Conservation (phyloP, 139 green algal species). For the Mychonastes homosphaera region DNA sequence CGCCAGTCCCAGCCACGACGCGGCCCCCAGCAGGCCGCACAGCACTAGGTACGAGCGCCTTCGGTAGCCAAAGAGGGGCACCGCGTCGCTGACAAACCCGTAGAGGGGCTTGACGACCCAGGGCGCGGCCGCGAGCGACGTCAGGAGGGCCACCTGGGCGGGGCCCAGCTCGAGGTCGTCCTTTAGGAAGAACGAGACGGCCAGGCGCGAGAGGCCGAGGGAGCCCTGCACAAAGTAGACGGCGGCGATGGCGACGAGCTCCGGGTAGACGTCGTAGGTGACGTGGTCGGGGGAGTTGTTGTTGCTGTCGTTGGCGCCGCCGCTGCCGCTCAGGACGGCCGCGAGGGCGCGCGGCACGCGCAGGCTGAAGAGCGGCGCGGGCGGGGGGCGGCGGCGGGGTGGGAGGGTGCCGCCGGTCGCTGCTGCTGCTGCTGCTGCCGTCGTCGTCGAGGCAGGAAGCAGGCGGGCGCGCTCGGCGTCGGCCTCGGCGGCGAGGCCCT, state of each 20-base stretch:
- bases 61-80: constrained; percentile 90
- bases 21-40: constrained; percentile 44
- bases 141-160: constrained; percentile 61
- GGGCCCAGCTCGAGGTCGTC: constrained; percentile 78
- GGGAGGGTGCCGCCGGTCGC: too few species aligned
- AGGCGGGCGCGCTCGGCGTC: too few species aligned
- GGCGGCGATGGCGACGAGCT: constrained; percentile 61
- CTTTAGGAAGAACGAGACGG: constrained; percentile 85
- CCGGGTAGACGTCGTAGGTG: constrained; percentile 43
- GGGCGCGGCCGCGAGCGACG: constrained; percentile 38
- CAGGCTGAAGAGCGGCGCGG: too few species aligned
- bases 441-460: too few species aligned
- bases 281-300: constrained; percentile 1
- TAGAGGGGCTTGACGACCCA: constrained; percentile 93
- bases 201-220: constrained; percentile 78
- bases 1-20: constrained; percentile 56
- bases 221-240: constrained; percentile 97
- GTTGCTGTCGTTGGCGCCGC: too few species aligned
- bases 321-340: too few species aligned
- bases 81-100: constrained; percentile 78
- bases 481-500: neutral
- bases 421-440: too few species aligned
- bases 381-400: too few species aligned
- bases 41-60: constrained; percentile 70
- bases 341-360: too few species aligned